Base-by-base conservation (phyloP, 768 basidiomycete species). In the Tremella yokohamensis region DNA sequence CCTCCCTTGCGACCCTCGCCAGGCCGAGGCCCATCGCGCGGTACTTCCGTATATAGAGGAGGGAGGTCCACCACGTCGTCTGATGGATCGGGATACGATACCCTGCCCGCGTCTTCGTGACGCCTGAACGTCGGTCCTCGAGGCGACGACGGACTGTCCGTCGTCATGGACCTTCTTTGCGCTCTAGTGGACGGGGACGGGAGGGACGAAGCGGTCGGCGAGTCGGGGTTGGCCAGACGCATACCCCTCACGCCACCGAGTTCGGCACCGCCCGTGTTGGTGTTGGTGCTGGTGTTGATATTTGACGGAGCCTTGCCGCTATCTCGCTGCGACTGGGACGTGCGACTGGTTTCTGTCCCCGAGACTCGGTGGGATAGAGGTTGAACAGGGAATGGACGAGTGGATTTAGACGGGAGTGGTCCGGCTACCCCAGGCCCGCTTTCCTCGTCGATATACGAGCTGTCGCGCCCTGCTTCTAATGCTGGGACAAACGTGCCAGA, bases 41-140 rank as follows among this genome's bases (percentile, higher is more conserved):
- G 68, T 2, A 72, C 65, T 34, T 72, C 70, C 40, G 65, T 67
- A 58, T 72, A 72, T 62, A 69, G 48, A 19, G 70, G 70, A 18
- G 70, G 70, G 12, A 72, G 45, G 57, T 72, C 70, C 25, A 72
- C 66, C 8, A 69, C 54, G n/a, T 67, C 64, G 25, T 60, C 64
- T 34, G n/a, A n/a, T n/a, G 29, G 29, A 4, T 34, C 29, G n/a
- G n/a, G 4, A 8, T 18, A 18, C 22, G 45, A 54, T 34, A 52
- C 47, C 22, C 56, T 3, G 26, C 51, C 56, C 19, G 54, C 56
- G 8, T 50, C 50, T 29, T 22, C 49, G n/a, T 50, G 49, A 4
- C 49, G 19, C 16, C 49, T 22, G 26, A 50, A 50, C 25, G 49
- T 50, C 16, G 49, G 49, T 22, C 19, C 49, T 50, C 49, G 20